phyloP scores from a whole-genome alignment of 192 early-diverging fungal species.

The Coemansia sp. region DNA sequence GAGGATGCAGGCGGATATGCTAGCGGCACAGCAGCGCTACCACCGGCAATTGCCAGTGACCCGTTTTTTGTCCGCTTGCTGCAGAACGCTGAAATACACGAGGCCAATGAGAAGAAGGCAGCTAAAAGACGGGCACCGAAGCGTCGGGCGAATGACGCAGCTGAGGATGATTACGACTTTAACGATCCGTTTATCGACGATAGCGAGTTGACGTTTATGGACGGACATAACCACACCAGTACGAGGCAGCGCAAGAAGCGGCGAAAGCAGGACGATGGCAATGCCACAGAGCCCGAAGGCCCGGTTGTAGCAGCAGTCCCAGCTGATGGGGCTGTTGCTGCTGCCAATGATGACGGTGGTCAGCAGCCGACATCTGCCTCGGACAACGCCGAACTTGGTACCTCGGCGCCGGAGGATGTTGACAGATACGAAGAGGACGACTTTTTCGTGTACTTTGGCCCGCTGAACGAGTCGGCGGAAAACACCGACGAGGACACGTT shows the following conservation, averaged over 20 bases:
- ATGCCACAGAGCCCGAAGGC: constrained; percentile 44
- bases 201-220: constrained; percentile 56
- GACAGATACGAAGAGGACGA: constrained; percentile 53
- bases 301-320: background rate
- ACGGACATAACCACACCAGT: constrained; percentile 42
- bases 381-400: background rate
- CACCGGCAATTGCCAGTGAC: constrained; percentile 58
- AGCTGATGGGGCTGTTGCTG: background rate
- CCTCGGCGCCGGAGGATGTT: constrained; percentile 27
- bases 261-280: constrained; percentile 48
- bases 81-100: constrained; percentile 47
- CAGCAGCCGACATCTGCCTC: background rate
- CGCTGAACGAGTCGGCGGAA: constrained; percentile 45
- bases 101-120: constrained; percentile 29
- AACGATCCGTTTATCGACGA: constrained; percentile 62
- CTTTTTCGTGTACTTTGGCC: constrained; percentile 58
- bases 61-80: constrained; percentile 56
- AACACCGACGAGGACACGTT: constrained; percentile 23
- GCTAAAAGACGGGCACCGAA: constrained; percentile 27
- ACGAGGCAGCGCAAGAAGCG: constrained; percentile 49
- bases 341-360: background rate
- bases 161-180: constrained; percentile 54
- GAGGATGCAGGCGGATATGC: constrained; percentile 32
- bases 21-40: constrained; percentile 43
- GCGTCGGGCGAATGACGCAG: constrained; percentile 32